phyloP scores from a whole-genome alignment of 192 early-diverging fungal species.

The Linnemannia exigua region DNA sequence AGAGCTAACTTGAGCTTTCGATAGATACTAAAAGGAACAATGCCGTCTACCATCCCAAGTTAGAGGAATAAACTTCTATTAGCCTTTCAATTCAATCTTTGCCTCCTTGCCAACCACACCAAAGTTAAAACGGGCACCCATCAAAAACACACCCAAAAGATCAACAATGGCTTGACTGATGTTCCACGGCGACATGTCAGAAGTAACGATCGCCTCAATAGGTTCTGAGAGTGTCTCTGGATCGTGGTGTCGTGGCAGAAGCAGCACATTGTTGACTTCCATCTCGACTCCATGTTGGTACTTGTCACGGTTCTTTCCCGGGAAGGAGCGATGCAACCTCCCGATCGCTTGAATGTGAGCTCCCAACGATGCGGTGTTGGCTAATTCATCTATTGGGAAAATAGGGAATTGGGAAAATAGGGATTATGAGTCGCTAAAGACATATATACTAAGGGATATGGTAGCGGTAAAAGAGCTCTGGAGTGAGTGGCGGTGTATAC shows the following conservation, averaged over 20 bases:
- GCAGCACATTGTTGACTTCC: conserved; percentile 42
- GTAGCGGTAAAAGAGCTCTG: too few relatives aligned
- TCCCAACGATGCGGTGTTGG: conserved; percentile 17
- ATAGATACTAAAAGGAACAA: conserved; percentile 17
- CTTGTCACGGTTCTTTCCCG: not conserved
- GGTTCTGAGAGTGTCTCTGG: not conserved
- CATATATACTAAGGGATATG: too few relatives aligned
- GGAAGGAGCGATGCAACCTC: not conserved
- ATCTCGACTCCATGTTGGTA: conserved; percentile 29
- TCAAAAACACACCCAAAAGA: conserved; percentile 19
- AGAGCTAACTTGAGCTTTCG: conserved; percentile 52
- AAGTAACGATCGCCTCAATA: not conserved
- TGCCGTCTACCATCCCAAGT: conserved; percentile 1
- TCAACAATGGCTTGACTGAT: conserved; percentile 45
- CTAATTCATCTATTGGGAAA: conserved; percentile 24
- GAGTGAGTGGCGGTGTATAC: not conserved
- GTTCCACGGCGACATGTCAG: conserved; percentile 42
- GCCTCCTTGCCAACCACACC: not conserved
- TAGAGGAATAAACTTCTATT: too few relatives aligned
- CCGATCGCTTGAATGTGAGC: conserved; percentile 21
- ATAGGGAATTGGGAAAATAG: too few relatives aligned
- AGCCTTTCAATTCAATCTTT: too few relatives aligned
- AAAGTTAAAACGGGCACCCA: not conserved
- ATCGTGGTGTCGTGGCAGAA: not conserved
- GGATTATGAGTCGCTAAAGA: too few relatives aligned